Conservation (phyloP, 306 rosid genomes). For the Gleditsia sinensis region DNA sequence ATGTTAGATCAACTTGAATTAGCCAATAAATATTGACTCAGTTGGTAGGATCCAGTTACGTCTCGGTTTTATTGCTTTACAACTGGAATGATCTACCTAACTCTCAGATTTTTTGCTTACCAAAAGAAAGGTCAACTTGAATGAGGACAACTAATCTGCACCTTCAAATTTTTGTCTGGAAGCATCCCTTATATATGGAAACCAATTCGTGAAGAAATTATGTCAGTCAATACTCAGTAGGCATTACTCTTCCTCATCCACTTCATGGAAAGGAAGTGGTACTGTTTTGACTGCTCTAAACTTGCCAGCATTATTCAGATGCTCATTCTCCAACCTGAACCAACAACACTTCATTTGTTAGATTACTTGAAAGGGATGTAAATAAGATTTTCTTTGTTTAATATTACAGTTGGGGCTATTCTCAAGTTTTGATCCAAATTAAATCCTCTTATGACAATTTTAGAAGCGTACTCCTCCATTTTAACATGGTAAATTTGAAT, state of each 20-base stretch:
- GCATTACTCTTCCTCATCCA: conserved; percentile 72
- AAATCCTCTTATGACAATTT: too few relatives aligned
- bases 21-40: too few relatives aligned
- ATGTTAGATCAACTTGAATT: conserved; percentile 56
- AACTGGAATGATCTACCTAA: too few relatives aligned
- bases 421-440: too few relatives aligned
- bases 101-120: too few relatives aligned
- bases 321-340: conserved; percentile 98
- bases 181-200: conserved; percentile 43
- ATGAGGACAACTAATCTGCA: conserved; percentile 39
- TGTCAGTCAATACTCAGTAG: conserved; percentile 42
- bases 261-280: conserved; percentile 98
- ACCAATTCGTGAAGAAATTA: conserved; percentile 32
- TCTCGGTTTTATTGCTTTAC: too few relatives aligned
- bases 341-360: conserved; percentile 28
- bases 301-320: conserved; percentile 95
- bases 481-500: too few relatives aligned
- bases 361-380: not conserved
- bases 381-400: not conserved
- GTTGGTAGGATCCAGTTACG: too few relatives aligned
- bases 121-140: conserved; percentile 63
- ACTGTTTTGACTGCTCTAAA: conserved; percentile 97
- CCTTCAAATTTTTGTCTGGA: conserved; percentile 35
- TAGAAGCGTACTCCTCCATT: too few relatives aligned
- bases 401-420: too few relatives aligned